Conservation (phyloP, 164 flowering plant genomes). For the Aristolochia contorta region DNA sequence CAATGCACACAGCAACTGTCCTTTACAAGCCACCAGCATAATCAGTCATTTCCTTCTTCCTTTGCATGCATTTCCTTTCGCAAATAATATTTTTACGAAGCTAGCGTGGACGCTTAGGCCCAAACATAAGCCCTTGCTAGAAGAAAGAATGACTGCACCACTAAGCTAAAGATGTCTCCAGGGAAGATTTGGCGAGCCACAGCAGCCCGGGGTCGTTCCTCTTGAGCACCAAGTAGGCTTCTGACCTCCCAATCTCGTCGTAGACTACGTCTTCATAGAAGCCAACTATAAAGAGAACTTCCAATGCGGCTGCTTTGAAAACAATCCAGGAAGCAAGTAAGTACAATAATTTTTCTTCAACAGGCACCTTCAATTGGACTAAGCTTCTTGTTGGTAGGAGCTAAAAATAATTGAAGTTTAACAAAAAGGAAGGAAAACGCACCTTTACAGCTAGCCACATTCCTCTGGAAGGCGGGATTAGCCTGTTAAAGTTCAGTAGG, state of each 20-base stretch:
- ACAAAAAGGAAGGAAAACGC: background rate
- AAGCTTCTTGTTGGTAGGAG: no score
- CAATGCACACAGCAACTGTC: no score
- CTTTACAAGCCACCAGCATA: no score
- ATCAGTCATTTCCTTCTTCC: no score
- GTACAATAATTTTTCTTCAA: background rate
- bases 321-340: conserved; percentile 1
- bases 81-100: no score
- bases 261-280: conserved; percentile 52
- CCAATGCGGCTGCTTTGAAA: conserved; percentile 69
- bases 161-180: conserved; percentile 45
- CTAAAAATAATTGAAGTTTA: no score
- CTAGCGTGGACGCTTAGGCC: no score
- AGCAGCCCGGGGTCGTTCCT: conserved; percentile 80
- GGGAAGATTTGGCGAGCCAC: conserved; percentile 88
- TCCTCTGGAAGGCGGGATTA: conserved; percentile 64
- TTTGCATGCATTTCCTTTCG: no score
- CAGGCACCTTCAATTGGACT: background rate
- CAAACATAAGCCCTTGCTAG: no score
- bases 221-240: conserved; percentile 63
- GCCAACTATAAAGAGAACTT: conserved; percentile 57
- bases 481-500: conserved; percentile 34
- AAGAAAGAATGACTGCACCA: background rate
- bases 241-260: conserved; percentile 45
- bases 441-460: conserved; percentile 68